A percentile compares a stretch with the other conserved stretches of the same genome.
phyloP scores from a whole-genome alignment of 1,284 basidiomycete genomes.

The Porodaedalea pini region DNA sequence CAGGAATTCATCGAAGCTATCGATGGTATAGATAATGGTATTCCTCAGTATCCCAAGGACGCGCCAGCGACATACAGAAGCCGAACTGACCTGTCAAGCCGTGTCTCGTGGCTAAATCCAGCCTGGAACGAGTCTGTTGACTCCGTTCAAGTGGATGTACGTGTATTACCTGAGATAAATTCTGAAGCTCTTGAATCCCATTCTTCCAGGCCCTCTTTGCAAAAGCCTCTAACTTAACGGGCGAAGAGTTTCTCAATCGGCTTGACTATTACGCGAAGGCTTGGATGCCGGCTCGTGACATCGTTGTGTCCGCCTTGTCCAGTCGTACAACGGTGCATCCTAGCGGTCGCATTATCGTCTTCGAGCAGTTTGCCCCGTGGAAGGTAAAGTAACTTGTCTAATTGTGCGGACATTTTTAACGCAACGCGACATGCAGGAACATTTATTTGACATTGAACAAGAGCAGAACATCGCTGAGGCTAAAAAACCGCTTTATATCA shows the following conservation, averaged over 20 bases:
- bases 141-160: slow-evolving; percentile 66
- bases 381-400: slow-evolving; percentile 85
- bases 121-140: slow-evolving; percentile 82
- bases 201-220: slow-evolving; percentile 14
- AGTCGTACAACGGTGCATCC: slow-evolving; percentile 63
- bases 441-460: slow-evolving; percentile 84
- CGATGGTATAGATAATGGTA: slow-evolving; percentile 95
- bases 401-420: neutral
- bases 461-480: slow-evolving; percentile 44
- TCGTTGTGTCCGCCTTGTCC: slow-evolving; percentile 70
- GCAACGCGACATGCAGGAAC: slow-evolving; percentile 55
- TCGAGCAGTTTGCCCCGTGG: slow-evolving; percentile 83
- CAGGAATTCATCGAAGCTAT: slow-evolving; percentile 93
- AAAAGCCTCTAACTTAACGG: slow-evolving; percentile 80
- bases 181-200: slow-evolving; percentile 23
- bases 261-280: slow-evolving; percentile 83
- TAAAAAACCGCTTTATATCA: slow-evolving; percentile 72
- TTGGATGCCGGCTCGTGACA: slow-evolving; percentile 90
- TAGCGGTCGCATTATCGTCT: slow-evolving; percentile 76
- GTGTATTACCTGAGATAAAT: slow-evolving; percentile 27
- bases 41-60: slow-evolving; percentile 69
- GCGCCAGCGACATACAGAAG: slow-evolving; percentile 67
- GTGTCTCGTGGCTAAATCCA: slow-evolving; percentile 82
- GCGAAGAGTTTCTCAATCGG: slow-evolving; percentile 81
- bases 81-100: slow-evolving; percentile 78